Percentiles rank a stretch among this genome's conserved stretches.
These are phyloP conservation scores for Pythium dissotocum DNA, from an alignment of 352 stramenopile genomes.

Conservation along the genomic window DNA sequence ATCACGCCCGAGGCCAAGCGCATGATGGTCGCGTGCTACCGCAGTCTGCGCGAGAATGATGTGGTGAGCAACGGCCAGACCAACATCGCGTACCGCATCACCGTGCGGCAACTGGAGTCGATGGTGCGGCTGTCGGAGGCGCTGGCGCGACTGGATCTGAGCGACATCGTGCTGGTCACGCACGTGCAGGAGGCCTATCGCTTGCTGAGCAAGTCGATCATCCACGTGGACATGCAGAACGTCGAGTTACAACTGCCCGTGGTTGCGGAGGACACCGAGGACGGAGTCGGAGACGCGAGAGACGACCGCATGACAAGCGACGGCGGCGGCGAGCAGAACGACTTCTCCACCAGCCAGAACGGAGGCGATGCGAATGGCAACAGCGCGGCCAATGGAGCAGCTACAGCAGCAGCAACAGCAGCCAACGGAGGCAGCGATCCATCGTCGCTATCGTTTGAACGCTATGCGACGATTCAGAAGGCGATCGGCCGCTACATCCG, in stretches of 20 bases:
- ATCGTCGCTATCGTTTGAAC: conserved; percentile 75
- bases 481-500: conserved; percentile 77
- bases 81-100: conserved; percentile 98
- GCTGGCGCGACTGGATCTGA: conserved; percentile 94
- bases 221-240: conserved; percentile 98
- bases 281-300: conserved; percentile 22
- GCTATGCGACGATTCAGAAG: conserved; percentile 81
- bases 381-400: conserved; percentile 11
- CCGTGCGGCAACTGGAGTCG: conserved; percentile 97
- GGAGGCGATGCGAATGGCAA: conserved; percentile 21
- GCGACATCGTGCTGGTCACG: conserved; percentile 86
- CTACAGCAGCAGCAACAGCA: neutral
- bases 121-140: conserved; percentile 98
- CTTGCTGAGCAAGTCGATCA: conserved; percentile 98
- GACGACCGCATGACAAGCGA: neutral
- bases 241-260: conserved; percentile 90
- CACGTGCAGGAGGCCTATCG: conserved; percentile 97
- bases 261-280: conserved; percentile 45
- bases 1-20: conserved; percentile 80
- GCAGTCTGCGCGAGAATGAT: conserved; percentile 96
- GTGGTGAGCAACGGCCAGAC: conserved; percentile 90
- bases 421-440: conserved; percentile 18
- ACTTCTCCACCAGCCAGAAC: neutral
- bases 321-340: neutral
- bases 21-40: conserved; percentile 98